Base-by-base conservation (phyloP, 148 eudicot species). In the Silene latifolia region DNA sequence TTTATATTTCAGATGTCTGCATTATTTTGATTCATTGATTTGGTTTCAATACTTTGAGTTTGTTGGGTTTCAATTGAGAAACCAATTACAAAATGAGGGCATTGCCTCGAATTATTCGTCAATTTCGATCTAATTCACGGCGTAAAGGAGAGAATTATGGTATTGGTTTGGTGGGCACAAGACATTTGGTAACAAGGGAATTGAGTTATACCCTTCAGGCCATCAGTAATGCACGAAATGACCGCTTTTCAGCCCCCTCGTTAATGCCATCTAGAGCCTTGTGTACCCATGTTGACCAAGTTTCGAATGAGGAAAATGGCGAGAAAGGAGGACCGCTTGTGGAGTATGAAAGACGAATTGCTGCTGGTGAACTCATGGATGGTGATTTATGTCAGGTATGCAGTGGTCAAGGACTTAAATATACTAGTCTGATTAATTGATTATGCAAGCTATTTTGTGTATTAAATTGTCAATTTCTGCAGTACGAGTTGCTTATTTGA, bases 351-450 rank as follows among this genome's bases (percentile, higher is more conserved):
- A 88, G 90, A 53, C 87, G 99, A 87, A 85, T 95, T 60, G 88
- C 88, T 48, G 86, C 86, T 21, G 97, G 99, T 69, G 94, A 95
- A 74, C 94, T 95, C 54, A 72, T 83, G 75, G 96, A 88, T 80
- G 99, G 98, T 76, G 99, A 95, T 87, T 71, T 72, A 63, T 84
- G 88, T 81, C 99, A 95, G 97, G 98, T 90, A 81, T 32, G 35
- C 29, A 27, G 35, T 32, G 35, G 4, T 32, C 4, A 32, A 32
- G 3, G 35, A 2, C 35, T 32, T 32, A 32, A 32, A 32, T 32
- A 4, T 32, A 32, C 35, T 32, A 32, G 35, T 32, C 0, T 27
- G 29, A 27, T 27, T 27, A 27, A 27, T 27, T 27, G 13, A 15
- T 64, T 20, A 29, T 35, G 29, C 51, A 35, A 66, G 69, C 69